Base-by-base conservation (phyloP, 148 eudicot species). In the Nepenthes mirabilis region DNA sequence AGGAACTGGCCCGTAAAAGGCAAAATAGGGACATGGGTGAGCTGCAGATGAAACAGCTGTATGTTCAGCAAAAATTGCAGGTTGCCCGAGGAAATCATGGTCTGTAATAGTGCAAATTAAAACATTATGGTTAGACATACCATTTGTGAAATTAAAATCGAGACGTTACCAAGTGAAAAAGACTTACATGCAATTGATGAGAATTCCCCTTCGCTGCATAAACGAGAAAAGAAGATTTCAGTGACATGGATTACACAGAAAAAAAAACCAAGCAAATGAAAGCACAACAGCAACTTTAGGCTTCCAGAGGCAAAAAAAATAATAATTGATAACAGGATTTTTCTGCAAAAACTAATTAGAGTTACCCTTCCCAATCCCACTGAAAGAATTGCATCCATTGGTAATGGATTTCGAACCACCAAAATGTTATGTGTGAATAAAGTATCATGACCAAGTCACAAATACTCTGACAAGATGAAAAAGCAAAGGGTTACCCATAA, bases 61-160 rank as follows among this genome's bases (percentile, higher is more conserved):
- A 57, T 80, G 96, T 58, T 91, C 98, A 64, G 88, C 75, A 71
- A 72, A 85, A 63, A 83, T 65, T 36, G 88, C 77, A 68, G 81
- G 90, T 45, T 85, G 97, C 45, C 88, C 86, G 63, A 88, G 70
- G 55, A 84, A 80, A 74, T 85, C 96, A 67, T 85, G 97, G 81
- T 83, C 97, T 91, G 79, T 55, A 71, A 57, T 36, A 72, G 57
- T 48, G 60, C 36, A 45, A 37, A 51, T 52, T 59, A 14, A 36
- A 34, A 13, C 37, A 74, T 3, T 61, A 58, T 2, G 12, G 66
- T 43, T 34, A 12, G 33, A 14, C 13, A 47, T 36, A 55, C 52
- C 43, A 11, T 55, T 37, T 45, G n/a, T 8, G 2, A 45, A 8
- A 40, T 3, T 40, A 1, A 40, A 40, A 40, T 40, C 5, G 34